Evolutionary conservation across 495 filamentous ascomycete species (phyloP), one percentile per base, ranked within the genome.

Genomic region (Podospora australis): DNA sequence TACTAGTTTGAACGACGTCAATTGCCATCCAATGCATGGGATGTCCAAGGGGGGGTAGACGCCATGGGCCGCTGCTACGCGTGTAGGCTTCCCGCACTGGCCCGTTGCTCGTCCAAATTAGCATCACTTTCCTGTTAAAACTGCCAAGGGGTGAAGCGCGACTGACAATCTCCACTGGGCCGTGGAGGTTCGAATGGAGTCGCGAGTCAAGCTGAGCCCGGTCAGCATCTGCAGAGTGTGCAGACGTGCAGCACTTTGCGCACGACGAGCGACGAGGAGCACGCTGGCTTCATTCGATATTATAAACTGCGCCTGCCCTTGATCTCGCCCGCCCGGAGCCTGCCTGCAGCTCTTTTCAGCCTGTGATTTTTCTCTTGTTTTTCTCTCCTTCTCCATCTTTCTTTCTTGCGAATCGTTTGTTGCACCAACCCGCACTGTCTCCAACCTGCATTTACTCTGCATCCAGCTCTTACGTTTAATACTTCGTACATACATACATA

Each of bases 81-180:
- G 13, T n/a, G 34, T 40, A 40, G 42, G 30, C 32, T 36, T n/a
- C 41, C 23, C 34, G 42, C 41, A 41, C 48, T 44, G 48, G 29
- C 40, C 39, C 42, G 22, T 48, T 41, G 34, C 28, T 50, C 41
- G 41, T 53, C 14, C 54, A 28, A 46, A 42, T 53, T 54, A 45
- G 20, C 44, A 53, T 57, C 50, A 45, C 35, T 41, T 14, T 49
- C 42, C 42, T 36, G 24, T 48, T 35, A 55, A n/a, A 53, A 28
- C 36, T 38, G 38, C 39, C 41, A 41, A 38, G 28, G 28, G 43
- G 26, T 29, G 44, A 49, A 43, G 40, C 51, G 43, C 47, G 46
- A 48, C 43, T 45, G 28, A 50, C 48, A 52, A 55, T 61, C 52
- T 61, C 58, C 58, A 61, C 58, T 47, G 39, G 17, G 35, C 36